phyloP scores from a whole-genome alignment of 306 rosid genomes.

The Vigna trinervia region DNA sequence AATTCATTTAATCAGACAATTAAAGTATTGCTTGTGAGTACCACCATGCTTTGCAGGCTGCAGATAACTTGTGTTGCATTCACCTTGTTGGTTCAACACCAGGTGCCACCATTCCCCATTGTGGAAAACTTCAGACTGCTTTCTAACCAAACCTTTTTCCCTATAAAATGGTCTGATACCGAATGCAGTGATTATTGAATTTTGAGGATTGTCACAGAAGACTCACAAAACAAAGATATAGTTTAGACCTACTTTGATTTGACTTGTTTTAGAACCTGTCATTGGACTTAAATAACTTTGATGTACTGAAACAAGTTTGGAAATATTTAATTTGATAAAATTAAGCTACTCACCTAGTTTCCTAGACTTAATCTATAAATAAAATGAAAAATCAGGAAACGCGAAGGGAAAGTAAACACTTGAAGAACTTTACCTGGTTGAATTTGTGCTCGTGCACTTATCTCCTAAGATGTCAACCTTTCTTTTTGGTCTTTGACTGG shows the following conservation, averaged over 20 bases:
- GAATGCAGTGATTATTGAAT: slow-evolving; percentile 15
- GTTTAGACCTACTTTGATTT: slow-evolving; percentile 19
- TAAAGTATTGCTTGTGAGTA: slow-evolving; percentile 41
- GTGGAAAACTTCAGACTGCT: slow-evolving; percentile 42
- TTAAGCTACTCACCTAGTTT: slow-evolving; percentile 9
- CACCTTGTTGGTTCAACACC: slow-evolving; percentile 48
- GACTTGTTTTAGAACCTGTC: neutral
- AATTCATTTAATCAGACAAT: slow-evolving; percentile 28
- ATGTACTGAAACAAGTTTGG: slow-evolving; percentile 4
- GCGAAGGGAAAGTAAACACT: slow-evolving; percentile 19
- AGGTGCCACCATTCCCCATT: slow-evolving; percentile 44
- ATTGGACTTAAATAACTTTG: neutral
- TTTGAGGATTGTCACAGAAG: slow-evolving; percentile 28
- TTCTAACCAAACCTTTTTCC: slow-evolving; percentile 40
- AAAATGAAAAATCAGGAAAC: slow-evolving; percentile 31
- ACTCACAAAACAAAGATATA: slow-evolving; percentile 20
- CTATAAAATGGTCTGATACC: slow-evolving; percentile 1
- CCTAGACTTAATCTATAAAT: slow-evolving; percentile 29
- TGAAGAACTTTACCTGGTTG: slow-evolving; percentile 33
- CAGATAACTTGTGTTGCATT: slow-evolving; percentile 49
- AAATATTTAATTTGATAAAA: slow-evolving; percentile 25
- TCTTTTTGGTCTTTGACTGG: slow-evolving; percentile 12
- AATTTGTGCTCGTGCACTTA: neutral
- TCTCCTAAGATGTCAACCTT: slow-evolving; percentile 1
- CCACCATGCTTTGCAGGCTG: slow-evolving; percentile 47